A percentile compares a stretch with the other conserved stretches of the same genome.
Conservation (phyloP, 352 stramenopile species). For the Blastocystis sp. region DNA sequence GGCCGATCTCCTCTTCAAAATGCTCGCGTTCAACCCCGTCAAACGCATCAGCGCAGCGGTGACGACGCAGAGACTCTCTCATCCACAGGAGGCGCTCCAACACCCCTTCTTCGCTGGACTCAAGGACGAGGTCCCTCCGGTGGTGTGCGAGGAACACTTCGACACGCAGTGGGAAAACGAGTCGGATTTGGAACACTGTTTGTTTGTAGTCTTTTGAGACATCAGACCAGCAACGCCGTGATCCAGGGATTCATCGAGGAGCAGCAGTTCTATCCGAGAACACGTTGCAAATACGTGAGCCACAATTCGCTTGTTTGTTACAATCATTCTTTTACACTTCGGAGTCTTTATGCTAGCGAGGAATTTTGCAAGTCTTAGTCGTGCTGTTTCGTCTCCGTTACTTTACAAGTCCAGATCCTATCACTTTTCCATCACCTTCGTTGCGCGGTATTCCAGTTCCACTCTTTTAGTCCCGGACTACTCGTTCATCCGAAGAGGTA, state of each 20-base stretch:
- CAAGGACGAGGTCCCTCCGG: background rate
- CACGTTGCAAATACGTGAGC: background rate
- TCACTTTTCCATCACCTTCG: background rate
- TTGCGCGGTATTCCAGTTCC: background rate
- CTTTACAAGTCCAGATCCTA: background rate
- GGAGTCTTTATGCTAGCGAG: background rate
- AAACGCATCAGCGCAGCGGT: constrained; percentile 12
- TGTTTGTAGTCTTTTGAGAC: background rate
- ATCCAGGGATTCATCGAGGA: background rate
- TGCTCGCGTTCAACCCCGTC: constrained; percentile 14
- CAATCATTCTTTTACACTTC: background rate
- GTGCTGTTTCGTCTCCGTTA: background rate
- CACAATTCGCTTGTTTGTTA: constrained; percentile 19
- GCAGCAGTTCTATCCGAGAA: constrained; percentile 7
- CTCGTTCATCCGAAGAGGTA: background rate
- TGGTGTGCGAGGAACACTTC: background rate
- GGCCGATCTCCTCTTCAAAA: background rate
- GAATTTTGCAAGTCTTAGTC: background rate
- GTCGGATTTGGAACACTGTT: background rate
- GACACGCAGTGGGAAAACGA: background rate
- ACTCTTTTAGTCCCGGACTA: background rate
- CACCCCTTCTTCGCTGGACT: constrained; percentile 31
- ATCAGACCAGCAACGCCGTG: background rate
- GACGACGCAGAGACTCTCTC: background rate
- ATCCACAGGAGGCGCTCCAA: constrained; percentile 11